phyloP scores from a whole-genome alignment of 768 basidiomycete species.

The Naganishia randhawae region DNA sequence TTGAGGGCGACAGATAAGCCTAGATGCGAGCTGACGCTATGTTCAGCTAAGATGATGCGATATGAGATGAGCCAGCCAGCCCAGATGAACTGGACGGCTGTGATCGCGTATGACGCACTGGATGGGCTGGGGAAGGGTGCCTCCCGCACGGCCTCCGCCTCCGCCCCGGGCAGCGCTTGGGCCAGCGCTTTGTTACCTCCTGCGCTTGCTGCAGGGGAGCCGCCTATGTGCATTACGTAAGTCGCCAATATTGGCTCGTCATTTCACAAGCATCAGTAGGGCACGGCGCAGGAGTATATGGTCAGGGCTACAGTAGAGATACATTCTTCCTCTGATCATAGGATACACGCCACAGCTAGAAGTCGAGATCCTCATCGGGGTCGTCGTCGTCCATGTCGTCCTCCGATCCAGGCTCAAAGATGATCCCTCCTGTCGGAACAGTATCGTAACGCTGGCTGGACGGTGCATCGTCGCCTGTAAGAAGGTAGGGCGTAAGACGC shows the following conservation, averaged over 20 bases:
- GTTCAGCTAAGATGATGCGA: too few species aligned
- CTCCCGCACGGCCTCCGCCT: background rate
- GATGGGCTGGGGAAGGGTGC: background rate
- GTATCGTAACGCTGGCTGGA: constrained; percentile 16
- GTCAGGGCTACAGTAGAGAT: too few species aligned
- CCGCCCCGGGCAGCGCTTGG: background rate
- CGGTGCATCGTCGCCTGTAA: constrained; percentile 23
- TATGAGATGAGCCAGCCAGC: too few species aligned
- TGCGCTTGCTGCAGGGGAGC: background rate
- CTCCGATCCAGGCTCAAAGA: constrained; percentile 87
- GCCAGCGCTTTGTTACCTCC: background rate
- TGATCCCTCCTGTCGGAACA: constrained; percentile 53
- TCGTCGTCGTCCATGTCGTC: constrained; percentile 95
- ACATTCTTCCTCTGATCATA: background rate
- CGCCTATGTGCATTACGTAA: constrained; percentile 5
- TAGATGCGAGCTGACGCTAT: background rate
- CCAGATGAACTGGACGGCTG: background rate
- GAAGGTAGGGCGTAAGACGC: background rate
- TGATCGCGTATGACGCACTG: background rate
- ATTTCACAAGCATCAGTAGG: too few species aligned
- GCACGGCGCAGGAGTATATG: too few species aligned
- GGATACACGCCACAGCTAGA: constrained; percentile 18
- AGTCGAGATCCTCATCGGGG: constrained; percentile 86
- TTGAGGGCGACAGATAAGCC: background rate
- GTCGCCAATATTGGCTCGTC: too few species aligned